Base-by-base conservation (phyloP, 371 early-diverging fungal species). In the Chytridium lagenaria region DNA sequence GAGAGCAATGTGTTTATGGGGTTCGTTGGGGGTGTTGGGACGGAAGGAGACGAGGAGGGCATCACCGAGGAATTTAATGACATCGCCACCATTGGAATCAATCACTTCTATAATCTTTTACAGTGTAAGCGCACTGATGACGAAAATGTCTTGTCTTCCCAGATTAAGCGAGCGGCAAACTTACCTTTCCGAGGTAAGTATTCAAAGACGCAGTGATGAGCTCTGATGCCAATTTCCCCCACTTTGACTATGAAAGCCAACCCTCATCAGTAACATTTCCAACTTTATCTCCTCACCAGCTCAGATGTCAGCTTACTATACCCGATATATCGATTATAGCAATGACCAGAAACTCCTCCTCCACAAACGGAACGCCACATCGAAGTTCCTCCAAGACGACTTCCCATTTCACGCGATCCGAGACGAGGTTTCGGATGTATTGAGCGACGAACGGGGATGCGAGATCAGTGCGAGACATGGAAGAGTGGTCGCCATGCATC, bases 51-150 rank as follows among this genome's bases (percentile, higher is more conserved):
- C 57, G 10, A 57, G 26, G 5, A 57, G 57, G 26, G 57, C 57
- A 30, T 57, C 57, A 15, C 57, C 57, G 15, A 57, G 57, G 23
- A 57, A 57, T 30, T 57, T 57, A 5, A 57, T 23, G 15, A 57
- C 57, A 23, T 57, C 57, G 7, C 57, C 57, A 26, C 23, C 57
- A 23, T 57, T 12, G 26, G 10, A 57, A 23, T 57, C 23, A 10
- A 57, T 57, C 12, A 57, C 26, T 10, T 26, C 26, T n/a, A 57
- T 57, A 10, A 57, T 57, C 57, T 57, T 5, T 10, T 12, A 30
- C 23, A n/a, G 7, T 44, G n/a, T n/a, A n/a, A n/a, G n/a, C n/a
- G n/a, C n/a, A n/a, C n/a, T n/a, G n/a, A n/a, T n/a, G n/a, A n/a
- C n/a, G n/a, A n/a, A n/a, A n/a, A n/a, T n/a, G n/a, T n/a, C n/a